Base-by-base conservation (phyloP, 352 stramenopile species). In the Phytophthora fragariaefolia region DNA sequence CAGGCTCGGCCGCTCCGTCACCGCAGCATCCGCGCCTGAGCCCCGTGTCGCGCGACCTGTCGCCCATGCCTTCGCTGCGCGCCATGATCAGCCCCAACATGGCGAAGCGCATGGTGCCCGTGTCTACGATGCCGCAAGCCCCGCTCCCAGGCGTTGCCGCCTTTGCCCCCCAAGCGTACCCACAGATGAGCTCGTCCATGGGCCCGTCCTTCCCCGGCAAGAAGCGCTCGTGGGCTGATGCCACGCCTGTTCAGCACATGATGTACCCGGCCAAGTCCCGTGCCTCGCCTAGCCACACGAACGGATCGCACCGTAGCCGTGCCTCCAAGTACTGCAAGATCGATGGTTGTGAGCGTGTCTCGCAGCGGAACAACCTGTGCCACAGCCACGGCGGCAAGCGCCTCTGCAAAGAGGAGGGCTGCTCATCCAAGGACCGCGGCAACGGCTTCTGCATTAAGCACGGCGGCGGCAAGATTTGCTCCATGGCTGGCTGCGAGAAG, bases 241-340 rank as follows among this genome's bases (percentile, higher is more conserved):
- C 63, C 3, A 66, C 47, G 4, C 61, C 58, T 18, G 52, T 58
- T n/a, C 60, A 73, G 22, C 24, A 50, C 8, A 30, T 52, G 13
- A 32, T 52, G 48, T 74, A 70, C 57, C 53, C 60, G 17, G 18
- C 22, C 48, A 71, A 71, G 43, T 49, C 69, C 6, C 65, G 55
- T 3, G 12, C 47, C 13, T 74, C 69, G 18, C 58, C 61, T 0
- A 63, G 53, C 43, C 40, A 47, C n/a, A 24, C 40, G 40, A 69
- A 30, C 34, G 52, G 58, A 4, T 69, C 69, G 3, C 70, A 87
- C 63, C 78, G 85, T 23, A 91, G 78, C 64, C 80, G 86, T n/a
- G 81, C 85, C n/a, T 94, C 84, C 59, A 94, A 94, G 71, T 94
- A 92, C 69, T 94, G 86, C 76, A 92, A 88, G 76, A 84, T 94